Evolutionary conservation across 73 alveolate genomes (phyloP), one percentile per base, ranked within the genome.

Genomic region (Paramecium tetraurelia): DNA sequence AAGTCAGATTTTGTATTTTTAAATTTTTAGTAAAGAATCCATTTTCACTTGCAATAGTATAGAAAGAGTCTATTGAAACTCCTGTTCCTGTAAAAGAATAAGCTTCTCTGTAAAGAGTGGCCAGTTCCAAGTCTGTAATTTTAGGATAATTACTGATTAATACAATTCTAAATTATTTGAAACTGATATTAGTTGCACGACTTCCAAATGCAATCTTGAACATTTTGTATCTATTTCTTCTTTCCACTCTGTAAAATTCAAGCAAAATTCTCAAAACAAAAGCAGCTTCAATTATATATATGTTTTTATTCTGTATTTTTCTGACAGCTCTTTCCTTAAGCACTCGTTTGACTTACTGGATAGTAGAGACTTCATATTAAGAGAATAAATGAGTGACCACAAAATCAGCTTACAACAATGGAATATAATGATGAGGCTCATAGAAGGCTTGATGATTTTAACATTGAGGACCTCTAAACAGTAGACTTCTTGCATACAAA

Each of bases 161-260:
- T n/a, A 75, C 87, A 5, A 75, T 75, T 33, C 33, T 75, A 38
- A 75, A 75, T 41, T 75, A 41, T 75, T 41, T 75, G n/a, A 75
- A 75, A 38, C 68, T 75, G 2, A 75, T 75, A 75, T 75, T 75
- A 3, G 58, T 38, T 35, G 63, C 87, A 1, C 87, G 35, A 75
- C 59, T 75, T 4, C 87, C 87, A 41, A 75, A 75, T 11, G 87
- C 87, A 2, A 75, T 75, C n/a, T 75, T 75, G 18, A 75, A 75
- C 87, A 75, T 75, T 75, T 75, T 75, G 21, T 75, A 75, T 75
- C 87, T 75, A 38, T 75, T 75, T 36, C 87, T 75, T 41, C 87
- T 75, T 14, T 75, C 87, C 3, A 75, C 87, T 41, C 87, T 35
- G 12, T 75, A 75, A 75, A 75, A 75, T 41, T 75, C 87, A 4